A percentile compares a stretch with the other conserved stretches of the same genome.
Evolutionary conservation across 768 basidiomycete genomes (phyloP).

Genomic region (Collybia sp.): DNA sequence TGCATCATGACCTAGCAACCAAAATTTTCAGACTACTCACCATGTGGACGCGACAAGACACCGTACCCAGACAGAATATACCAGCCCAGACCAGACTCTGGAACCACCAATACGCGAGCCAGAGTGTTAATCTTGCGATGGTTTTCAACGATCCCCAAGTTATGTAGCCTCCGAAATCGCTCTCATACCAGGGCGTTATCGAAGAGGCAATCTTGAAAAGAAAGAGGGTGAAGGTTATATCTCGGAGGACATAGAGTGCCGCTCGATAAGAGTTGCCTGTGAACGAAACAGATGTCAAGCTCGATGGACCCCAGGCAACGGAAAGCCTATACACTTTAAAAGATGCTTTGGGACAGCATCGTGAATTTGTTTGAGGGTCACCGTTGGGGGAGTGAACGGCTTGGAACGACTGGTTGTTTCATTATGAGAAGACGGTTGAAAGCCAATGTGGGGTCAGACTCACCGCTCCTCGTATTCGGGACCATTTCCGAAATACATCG

Average conservation of each 20-base stretch:
- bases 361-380: conserved; percentile 49
- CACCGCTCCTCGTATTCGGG: conserved; percentile 38
- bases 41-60: neutral
- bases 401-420: conserved; percentile 41
- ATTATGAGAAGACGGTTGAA: conserved; percentile 21
- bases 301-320: neutral
- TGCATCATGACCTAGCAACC: conserved; percentile 36
- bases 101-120: conserved; percentile 45
- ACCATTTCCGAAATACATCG: conserved; percentile 27
- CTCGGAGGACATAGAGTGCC: conserved; percentile 38
- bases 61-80: conserved; percentile 46
- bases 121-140: conserved; percentile 28
- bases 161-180: conserved; percentile 34
- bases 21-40: neutral
- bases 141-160: conserved; percentile 23
- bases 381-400: conserved; percentile 44
- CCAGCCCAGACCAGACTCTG: conserved; percentile 49
- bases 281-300: neutral
- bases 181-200: conserved; percentile 35
- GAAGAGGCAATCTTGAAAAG: conserved; percentile 39
- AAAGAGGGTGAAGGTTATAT: conserved; percentile 34
- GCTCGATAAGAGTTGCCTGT: conserved; percentile 33
- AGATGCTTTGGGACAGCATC: conserved; percentile 52
- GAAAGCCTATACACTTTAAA: conserved; percentile 31
- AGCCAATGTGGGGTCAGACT: neutral